Conservation (phyloP, 2,329 filamentous ascomycete species). For the Fusarium oxysporum region DNA sequence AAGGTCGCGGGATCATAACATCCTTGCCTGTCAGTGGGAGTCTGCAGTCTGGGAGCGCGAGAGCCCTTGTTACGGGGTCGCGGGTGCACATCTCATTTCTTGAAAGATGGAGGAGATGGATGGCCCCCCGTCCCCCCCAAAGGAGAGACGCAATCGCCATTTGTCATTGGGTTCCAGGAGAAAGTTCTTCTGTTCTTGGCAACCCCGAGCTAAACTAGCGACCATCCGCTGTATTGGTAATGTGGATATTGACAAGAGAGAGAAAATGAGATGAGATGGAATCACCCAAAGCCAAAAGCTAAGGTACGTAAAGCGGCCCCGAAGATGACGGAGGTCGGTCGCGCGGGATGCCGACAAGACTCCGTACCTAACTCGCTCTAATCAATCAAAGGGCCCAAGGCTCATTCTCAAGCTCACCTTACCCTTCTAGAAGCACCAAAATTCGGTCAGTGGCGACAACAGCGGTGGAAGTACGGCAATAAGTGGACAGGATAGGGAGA, state of each 20-base stretch:
- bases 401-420: conserved; percentile 9
- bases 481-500: conserved; percentile 1
- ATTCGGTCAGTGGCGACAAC: conserved; percentile 28
- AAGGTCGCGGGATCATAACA: conserved; percentile 14
- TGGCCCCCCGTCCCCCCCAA: neutral
- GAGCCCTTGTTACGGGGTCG: neutral
- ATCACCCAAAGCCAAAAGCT: neutral
- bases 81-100: neutral
- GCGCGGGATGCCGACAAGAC: conserved; percentile 6
- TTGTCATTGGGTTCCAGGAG: conserved; percentile 18
- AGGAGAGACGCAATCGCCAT: neutral
- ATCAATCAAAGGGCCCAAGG: neutral
- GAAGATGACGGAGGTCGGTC: conserved; percentile 13
- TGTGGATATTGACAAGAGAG: neutral
- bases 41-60: neutral
- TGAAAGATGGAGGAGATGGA: conserved; percentile 8
- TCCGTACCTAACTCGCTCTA: neutral
- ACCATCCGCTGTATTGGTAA: conserved; percentile 7
- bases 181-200: neutral
- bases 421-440: conserved; percentile 29
- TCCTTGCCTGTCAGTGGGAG: conserved; percentile 19
- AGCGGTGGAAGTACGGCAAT: conserved; percentile 27
- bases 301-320: conserved; percentile 3
- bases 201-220: conserved; percentile 12
- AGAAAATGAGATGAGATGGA: conserved; percentile 3